A percentile compares a stretch with the other conserved stretches of the same genome.
phyloP scores from a whole-genome alignment of 1,284 basidiomycete species.

The Retiboletus flavoniger region DNA sequence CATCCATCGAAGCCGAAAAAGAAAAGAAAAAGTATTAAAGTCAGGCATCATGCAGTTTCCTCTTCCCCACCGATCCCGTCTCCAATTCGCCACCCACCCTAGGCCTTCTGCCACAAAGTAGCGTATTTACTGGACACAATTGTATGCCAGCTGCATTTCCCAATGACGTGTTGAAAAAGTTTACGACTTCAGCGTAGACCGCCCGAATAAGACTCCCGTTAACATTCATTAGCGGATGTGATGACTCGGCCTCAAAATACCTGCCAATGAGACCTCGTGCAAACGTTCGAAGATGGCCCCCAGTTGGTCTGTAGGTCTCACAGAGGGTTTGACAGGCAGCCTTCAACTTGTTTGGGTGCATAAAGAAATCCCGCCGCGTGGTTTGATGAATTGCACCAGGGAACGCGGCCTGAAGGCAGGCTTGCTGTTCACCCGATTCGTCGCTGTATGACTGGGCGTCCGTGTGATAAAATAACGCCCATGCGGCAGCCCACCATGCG shows the following conservation, averaged over 20 bases:
- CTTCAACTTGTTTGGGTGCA: too few species aligned
- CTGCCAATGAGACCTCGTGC: too few species aligned
- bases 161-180: not conserved
- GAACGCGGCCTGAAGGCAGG: too few species aligned
- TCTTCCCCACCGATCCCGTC: not conserved
- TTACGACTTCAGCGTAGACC: not conserved
- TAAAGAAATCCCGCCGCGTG: too few species aligned
- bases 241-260: too few species aligned
- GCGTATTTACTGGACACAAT: not conserved
- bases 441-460: not conserved
- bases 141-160: not conserved
- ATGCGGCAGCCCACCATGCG: conserved; percentile 9
- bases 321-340: too few species aligned
- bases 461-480: conserved; percentile 6
- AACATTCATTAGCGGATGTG: not conserved
- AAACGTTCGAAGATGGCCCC: too few species aligned
- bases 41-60: not conserved
- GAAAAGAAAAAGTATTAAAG: too few species aligned
- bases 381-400: too few species aligned
- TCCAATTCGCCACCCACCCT: not conserved
- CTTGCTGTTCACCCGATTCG: not conserved
- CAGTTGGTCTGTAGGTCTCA: too few species aligned
- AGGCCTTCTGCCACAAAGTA: not conserved
- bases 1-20: too few species aligned
- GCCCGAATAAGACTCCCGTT: not conserved